These are phyloP conservation scores for Gremmenia infestans DNA, from an alignment of 2,329 filamentous ascomycete species.

Conservation along the genomic window DNA sequence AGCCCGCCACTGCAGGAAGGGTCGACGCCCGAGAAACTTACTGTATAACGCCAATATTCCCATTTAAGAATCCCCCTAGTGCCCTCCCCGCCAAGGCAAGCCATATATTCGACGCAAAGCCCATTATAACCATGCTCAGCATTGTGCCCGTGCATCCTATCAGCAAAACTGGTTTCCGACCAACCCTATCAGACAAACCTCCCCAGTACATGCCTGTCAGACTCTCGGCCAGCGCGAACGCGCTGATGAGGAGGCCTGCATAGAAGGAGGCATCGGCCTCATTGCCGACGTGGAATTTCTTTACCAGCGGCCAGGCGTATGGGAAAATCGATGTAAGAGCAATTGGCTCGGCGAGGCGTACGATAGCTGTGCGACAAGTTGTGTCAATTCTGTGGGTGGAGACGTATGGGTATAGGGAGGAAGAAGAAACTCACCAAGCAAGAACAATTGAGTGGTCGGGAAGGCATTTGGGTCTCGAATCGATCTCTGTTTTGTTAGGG, in stretches of 20 bases:
- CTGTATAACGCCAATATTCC: conserved; percentile 78
- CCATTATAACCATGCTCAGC: conserved; percentile 76
- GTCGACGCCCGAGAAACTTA: neutral
- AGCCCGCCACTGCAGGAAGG: no score
- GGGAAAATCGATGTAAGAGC: conserved; percentile 91
- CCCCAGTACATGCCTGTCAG: conserved; percentile 88
- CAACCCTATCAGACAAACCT: conserved; percentile 71
- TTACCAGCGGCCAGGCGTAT: conserved; percentile 81
- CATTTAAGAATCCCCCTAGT: conserved; percentile 78
- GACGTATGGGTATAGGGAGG: neutral
- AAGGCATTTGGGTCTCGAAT: conserved; percentile 67
- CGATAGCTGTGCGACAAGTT: conserved; percentile 60
- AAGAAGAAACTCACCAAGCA: conserved; percentile 61
- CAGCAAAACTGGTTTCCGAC: conserved; percentile 79
- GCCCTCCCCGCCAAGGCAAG: conserved; percentile 71
- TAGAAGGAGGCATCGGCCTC: conserved; percentile 79
- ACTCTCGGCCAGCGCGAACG: conserved; percentile 78
- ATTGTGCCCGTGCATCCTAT: conserved; percentile 79
- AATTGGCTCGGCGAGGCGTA: conserved; percentile 87
- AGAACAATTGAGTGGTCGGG: conserved; percentile 74
- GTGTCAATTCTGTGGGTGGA: neutral
- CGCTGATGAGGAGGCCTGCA: conserved; percentile 80
- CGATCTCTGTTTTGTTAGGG: conserved; percentile 24
- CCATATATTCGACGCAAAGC: conserved; percentile 79
- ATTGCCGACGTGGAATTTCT: conserved; percentile 66